These are phyloP conservation scores for Periglandula ipomoeae DNA, from an alignment of 2,329 filamentous ascomycete species.

Conservation along the genomic window DNA sequence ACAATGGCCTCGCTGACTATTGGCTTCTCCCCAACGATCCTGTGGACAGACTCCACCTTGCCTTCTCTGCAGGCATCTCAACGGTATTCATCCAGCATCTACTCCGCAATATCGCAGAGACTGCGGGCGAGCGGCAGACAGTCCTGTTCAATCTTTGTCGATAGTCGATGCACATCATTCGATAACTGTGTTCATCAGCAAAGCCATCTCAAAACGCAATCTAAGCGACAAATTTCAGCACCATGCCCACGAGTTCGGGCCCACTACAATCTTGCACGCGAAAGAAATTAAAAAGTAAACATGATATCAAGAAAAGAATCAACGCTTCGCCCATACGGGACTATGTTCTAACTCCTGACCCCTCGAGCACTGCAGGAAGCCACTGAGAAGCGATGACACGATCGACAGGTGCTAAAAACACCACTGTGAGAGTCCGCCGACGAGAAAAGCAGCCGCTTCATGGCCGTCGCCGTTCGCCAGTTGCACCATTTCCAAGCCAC, in stretches of 20 bases:
- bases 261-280: neutral
- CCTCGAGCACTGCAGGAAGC: neutral
- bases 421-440: neutral
- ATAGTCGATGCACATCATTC: neutral
- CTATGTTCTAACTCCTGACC: neutral
- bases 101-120: too few relatives aligned
- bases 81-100: too few relatives aligned
- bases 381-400: too few relatives aligned
- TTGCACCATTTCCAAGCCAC: slow-evolving; percentile 1
- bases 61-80: too few relatives aligned
- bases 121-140: neutral
- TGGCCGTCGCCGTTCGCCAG: too few relatives aligned
- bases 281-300: too few relatives aligned
- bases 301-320: too few relatives aligned
- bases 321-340: too few relatives aligned
- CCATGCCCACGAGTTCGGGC: neutral
- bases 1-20: too few relatives aligned
- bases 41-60: too few relatives aligned
- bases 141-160: neutral
- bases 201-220: neutral
- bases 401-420: too few relatives aligned
- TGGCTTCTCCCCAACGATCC: too few relatives aligned
- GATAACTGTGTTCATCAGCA: neutral
- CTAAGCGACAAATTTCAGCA: neutral
- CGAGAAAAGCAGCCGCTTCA: neutral